Base-by-base conservation (phyloP, 108 stramenopile genomes). In the Bacterosira constricta region DNA sequence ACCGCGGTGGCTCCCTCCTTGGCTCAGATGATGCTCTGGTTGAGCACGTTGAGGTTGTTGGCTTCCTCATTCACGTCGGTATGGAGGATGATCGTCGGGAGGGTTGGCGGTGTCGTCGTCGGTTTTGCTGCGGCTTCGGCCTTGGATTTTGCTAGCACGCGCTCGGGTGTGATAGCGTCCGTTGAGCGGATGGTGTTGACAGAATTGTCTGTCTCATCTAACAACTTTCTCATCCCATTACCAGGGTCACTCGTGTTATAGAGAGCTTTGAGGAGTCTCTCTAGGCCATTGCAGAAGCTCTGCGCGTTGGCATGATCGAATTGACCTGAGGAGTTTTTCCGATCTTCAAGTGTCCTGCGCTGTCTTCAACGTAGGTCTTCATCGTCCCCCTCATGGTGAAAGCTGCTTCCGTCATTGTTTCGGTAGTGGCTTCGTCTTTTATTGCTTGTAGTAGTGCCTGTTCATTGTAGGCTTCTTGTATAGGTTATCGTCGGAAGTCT, bases 341-440 rank as follows among this genome's bases (percentile, higher is more conserved):
- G 57, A 58, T 7, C 4, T 9, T 32, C 15, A 58, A 17, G 15
- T 58, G n/a, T 32, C 4, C 3, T 32, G 37, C 37, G 31, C 35
- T 32, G 4, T 34, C 57, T 36, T 37, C 6, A 4, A 36, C 57
- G 3, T 58, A 10, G 3, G 31, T 17, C 3, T 35, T 3, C 6
- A 36, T 6, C 15, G 57, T 58, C 2, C 35, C 34, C 6, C 57
- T 7, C 6, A 35, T 35, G 7, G 57, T 58, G 57, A 17, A 58
- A 35, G 35, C 35, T 37, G 57, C 57, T 17, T 58, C 57, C 7
- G 35, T 58, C 57, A 58, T 58, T 9, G 15, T 12, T n/a, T n/a
- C n/a, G n/a, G n/a, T n/a, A n/a, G n/a, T n/a, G n/a, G n/a, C n/a
- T n/a, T n/a, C n/a, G n/a, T n/a, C n/a, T n/a, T n/a, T n/a, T n/a